Evolutionary conservation across 2,329 filamentous ascomycete genomes (phyloP).

Genomic region (Pseudocercospora vitis): DNA sequence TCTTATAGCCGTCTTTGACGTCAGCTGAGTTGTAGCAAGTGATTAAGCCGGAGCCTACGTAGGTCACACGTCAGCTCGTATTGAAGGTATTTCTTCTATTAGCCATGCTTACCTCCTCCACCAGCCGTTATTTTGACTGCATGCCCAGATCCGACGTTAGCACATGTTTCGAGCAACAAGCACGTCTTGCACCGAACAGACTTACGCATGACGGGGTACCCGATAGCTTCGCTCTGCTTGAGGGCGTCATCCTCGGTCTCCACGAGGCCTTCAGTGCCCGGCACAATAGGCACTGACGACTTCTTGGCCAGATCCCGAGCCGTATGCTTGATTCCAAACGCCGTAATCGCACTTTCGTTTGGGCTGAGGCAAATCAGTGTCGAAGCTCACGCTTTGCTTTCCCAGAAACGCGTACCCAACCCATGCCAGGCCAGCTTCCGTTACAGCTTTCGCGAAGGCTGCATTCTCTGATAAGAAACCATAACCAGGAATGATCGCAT

Average conservation of each 20-base stretch:
- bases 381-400: neutral
- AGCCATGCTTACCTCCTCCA: slow-evolving; percentile 77
- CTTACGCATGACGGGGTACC: slow-evolving; percentile 56
- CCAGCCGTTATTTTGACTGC: slow-evolving; percentile 58
- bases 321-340: slow-evolving; percentile 60
- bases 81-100: slow-evolving; percentile 41
- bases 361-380: slow-evolving; percentile 7
- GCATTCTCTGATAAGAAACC: slow-evolving; percentile 66
- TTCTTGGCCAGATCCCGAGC: slow-evolving; percentile 55
- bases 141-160: no score
- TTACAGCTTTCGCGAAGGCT: slow-evolving; percentile 57
- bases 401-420: slow-evolving; percentile 62
- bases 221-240: slow-evolving; percentile 45
- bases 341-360: slow-evolving; percentile 29
- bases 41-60: slow-evolving; percentile 72
- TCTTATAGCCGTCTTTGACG: slow-evolving; percentile 61
- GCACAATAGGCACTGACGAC: slow-evolving; percentile 57
- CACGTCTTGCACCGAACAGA: no score
- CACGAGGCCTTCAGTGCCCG: slow-evolving; percentile 54
- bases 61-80: neutral
- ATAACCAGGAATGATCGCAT: slow-evolving; percentile 67
- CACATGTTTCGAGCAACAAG: no score
- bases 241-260: slow-evolving; percentile 50
- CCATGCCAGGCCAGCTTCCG: slow-evolving; percentile 58
- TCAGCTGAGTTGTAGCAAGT: slow-evolving; percentile 69